These are phyloP conservation scores for Saturnispora galanensis DNA, from an alignment of 805 yeast genomes.

Conservation along the genomic window DNA sequence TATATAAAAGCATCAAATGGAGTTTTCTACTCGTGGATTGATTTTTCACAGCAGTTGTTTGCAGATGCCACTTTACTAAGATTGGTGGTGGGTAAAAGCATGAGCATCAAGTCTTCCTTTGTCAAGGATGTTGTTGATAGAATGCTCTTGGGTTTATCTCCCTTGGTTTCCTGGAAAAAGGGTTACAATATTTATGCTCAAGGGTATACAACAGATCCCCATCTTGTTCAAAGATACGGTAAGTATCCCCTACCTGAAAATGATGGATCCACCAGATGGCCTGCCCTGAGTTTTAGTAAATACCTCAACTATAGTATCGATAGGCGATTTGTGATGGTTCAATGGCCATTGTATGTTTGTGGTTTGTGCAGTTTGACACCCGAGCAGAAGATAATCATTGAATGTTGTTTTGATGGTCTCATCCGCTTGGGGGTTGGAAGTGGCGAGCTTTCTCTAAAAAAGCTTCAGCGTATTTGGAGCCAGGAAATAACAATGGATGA, in stretches of 20 bases:
- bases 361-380: constrained; percentile 26
- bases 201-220: not conserved
- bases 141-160: constrained; percentile 22
- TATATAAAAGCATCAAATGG: constrained; percentile 8
- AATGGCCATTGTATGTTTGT: constrained; percentile 29
- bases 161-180: constrained; percentile 16
- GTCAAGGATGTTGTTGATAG: constrained; percentile 25
- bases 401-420: constrained; percentile 27
- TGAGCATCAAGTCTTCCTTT: constrained; percentile 19
- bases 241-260: too few relatives aligned
- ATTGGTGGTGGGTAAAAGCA: constrained; percentile 23
- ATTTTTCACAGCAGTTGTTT: constrained; percentile 30
- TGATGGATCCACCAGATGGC: constrained; percentile 5
- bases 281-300: constrained; percentile 19
- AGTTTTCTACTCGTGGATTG: constrained; percentile 29
- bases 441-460: constrained; percentile 26
- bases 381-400: constrained; percentile 25
- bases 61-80: constrained; percentile 30
- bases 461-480: constrained; percentile 25
- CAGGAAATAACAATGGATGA: constrained; percentile 18
- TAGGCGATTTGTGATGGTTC: constrained; percentile 28
- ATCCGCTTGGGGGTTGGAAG: constrained; percentile 29
- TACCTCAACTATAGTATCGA: constrained; percentile 27
- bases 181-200: not conserved
- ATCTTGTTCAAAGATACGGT: not conserved